Evolutionary conservation across 2,329 filamentous ascomycete species (phyloP).

Genomic region (Apiospora marii): DNA sequence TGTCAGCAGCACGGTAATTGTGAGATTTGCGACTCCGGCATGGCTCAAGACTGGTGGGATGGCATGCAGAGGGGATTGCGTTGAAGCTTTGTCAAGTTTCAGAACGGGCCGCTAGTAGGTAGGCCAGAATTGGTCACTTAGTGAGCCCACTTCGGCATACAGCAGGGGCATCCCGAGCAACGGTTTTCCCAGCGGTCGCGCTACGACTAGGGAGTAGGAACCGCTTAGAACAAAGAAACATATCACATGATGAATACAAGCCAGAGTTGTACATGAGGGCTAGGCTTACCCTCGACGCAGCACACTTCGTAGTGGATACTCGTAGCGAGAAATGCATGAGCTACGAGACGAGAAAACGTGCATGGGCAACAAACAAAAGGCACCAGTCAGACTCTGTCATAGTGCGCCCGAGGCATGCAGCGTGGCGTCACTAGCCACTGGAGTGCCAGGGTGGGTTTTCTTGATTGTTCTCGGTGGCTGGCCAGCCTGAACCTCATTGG

Average conservation of each 20-base stretch:
- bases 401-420: constrained; percentile 8
- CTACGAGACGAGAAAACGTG: background rate
- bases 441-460: background rate
- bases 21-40: background rate
- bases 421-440: constrained; percentile 21
- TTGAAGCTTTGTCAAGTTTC: constrained; percentile 10
- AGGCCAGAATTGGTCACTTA: background rate
- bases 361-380: background rate
- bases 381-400: constrained; percentile 9
- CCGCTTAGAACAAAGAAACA: too few relatives aligned
- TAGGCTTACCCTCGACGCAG: background rate
- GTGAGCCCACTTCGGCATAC: background rate
- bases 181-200: constrained; percentile 6
- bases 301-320: background rate
- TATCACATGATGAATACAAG: too few relatives aligned
- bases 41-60: background rate
- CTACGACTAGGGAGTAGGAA: background rate
- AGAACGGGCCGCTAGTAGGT: constrained; percentile 5
- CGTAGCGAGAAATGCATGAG: background rate
- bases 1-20: background rate
- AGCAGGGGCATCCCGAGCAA: background rate
- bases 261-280: background rate
- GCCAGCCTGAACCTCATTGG: background rate
- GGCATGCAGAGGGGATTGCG: background rate
- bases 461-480: constrained; percentile 17